Evolutionary conservation across 2,329 filamentous ascomycete species (phyloP).

Genomic region (Penicillium occitanis): DNA sequence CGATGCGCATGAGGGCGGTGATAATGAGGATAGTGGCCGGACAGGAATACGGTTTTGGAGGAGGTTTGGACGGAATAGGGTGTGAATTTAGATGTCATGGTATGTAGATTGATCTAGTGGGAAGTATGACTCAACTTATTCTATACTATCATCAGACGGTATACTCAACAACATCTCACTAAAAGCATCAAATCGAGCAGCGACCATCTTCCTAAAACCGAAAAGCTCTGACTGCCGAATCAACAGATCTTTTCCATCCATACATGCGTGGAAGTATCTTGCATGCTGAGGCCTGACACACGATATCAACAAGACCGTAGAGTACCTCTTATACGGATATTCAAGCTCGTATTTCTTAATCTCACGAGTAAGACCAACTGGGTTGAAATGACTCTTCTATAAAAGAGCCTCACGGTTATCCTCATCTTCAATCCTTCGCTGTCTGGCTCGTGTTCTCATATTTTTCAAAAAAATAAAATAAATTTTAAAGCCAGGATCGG

Average conservation of each 20-base stretch:
- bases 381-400: background rate
- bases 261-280: background rate
- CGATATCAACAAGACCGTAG: background rate
- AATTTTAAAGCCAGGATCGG: no score
- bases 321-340: background rate
- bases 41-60: constrained; percentile 13
- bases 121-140: no score
- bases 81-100: background rate
- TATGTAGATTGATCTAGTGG: no score
- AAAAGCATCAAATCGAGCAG: background rate
- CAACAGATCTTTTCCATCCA: background rate
- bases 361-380: background rate
- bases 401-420: background rate
- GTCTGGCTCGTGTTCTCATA: background rate
- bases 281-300: background rate
- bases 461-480: no score
- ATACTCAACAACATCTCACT: background rate
- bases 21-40: background rate
- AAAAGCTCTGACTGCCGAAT: background rate
- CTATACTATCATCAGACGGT: background rate
- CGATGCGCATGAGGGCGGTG: background rate
- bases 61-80: constrained; percentile 4
- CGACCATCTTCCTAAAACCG: background rate
- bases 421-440: background rate
- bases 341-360: background rate